phyloP scores from a whole-genome alignment of 2,329 filamentous ascomycete species.

The Xylariaceae sp. region DNA sequence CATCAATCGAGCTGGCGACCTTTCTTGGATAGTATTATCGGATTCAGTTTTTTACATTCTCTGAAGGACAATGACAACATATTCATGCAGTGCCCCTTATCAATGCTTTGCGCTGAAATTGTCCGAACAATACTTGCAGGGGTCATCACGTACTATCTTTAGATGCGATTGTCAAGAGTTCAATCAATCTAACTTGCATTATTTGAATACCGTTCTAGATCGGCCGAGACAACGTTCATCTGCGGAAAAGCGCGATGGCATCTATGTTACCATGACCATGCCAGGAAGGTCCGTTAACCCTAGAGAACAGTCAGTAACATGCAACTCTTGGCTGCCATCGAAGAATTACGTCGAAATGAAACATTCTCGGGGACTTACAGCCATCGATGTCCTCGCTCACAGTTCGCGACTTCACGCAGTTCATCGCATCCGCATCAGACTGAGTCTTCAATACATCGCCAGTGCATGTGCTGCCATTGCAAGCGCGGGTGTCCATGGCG shows the following conservation, averaged over 20 bases:
- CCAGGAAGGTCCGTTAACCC: slow-evolving; percentile 26
- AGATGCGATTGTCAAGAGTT: too few relatives aligned
- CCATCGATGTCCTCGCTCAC: slow-evolving; percentile 26
- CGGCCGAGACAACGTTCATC: too few relatives aligned
- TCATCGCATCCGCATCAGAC: slow-evolving; percentile 23
- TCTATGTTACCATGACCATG: slow-evolving; percentile 13
- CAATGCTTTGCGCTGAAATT: too few relatives aligned
- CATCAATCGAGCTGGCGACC: too few relatives aligned
- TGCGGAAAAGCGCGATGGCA: not conserved
- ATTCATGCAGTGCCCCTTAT: too few relatives aligned
- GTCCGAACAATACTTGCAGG: too few relatives aligned
- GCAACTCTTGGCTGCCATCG: not conserved
- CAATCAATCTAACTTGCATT: too few relatives aligned
- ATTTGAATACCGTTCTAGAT: too few relatives aligned
- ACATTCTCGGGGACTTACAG: slow-evolving; percentile 22
- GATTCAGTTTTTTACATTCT: too few relatives aligned
- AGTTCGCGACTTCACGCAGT: slow-evolving; percentile 17
- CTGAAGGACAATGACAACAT: too few relatives aligned
- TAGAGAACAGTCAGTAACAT: slow-evolving; percentile 13
- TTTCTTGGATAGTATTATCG: too few relatives aligned
- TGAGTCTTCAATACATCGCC: slow-evolving; percentile 22
- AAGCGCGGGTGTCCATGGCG: slow-evolving; percentile 36
- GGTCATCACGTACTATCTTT: too few relatives aligned
- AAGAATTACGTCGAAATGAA: not conserved
- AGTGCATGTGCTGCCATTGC: slow-evolving; percentile 28